These are phyloP conservation scores for Candida sp. DNA, from an alignment of 1,139 yeast species.

Conservation along the genomic window DNA sequence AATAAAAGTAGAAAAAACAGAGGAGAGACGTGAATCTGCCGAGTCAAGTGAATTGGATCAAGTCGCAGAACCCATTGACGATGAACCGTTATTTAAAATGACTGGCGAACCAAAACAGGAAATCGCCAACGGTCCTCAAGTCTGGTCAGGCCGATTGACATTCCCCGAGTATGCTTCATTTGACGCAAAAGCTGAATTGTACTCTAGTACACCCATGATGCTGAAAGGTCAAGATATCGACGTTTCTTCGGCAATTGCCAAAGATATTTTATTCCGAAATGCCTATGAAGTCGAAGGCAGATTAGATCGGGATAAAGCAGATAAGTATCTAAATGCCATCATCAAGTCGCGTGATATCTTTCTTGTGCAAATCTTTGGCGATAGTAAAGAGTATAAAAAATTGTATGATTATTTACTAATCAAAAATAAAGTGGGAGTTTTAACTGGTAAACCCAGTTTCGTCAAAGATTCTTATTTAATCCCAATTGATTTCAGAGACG, in stretches of 20 bases:
- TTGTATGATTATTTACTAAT: conserved; percentile 51
- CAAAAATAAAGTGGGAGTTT: conserved; percentile 59
- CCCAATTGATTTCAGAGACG: conserved; percentile 34
- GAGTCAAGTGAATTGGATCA: conserved; percentile 12
- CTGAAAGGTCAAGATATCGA: conserved; percentile 22
- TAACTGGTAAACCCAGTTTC: conserved; percentile 43
- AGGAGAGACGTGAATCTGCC: conserved; percentile 3
- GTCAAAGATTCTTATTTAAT: conserved; percentile 69
- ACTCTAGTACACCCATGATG: conserved; percentile 30
- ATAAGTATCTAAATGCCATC: conserved; percentile 52
- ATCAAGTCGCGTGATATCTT: conserved; percentile 48
- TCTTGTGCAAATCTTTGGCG: conserved; percentile 37
- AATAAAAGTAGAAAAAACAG: conserved; percentile 4
- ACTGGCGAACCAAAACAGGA: conserved; percentile 9
- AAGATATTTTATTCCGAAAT: conserved; percentile 24
- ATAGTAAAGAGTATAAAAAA: conserved; percentile 34
- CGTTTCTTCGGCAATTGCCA: conserved; percentile 24
- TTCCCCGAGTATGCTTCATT: conserved; percentile 57
- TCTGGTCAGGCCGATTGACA: conserved; percentile 57
- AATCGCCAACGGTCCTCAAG: conserved; percentile 3
- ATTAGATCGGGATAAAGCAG: conserved; percentile 52
- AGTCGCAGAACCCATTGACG: conserved; percentile 10
- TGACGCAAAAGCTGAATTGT: conserved; percentile 39
- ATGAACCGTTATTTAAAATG: conserved; percentile 19
- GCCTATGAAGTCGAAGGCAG: conserved; percentile 61